phyloP scores from a whole-genome alignment of 2,329 filamentous ascomycete species.

The Chaetomiaceae sp. region DNA sequence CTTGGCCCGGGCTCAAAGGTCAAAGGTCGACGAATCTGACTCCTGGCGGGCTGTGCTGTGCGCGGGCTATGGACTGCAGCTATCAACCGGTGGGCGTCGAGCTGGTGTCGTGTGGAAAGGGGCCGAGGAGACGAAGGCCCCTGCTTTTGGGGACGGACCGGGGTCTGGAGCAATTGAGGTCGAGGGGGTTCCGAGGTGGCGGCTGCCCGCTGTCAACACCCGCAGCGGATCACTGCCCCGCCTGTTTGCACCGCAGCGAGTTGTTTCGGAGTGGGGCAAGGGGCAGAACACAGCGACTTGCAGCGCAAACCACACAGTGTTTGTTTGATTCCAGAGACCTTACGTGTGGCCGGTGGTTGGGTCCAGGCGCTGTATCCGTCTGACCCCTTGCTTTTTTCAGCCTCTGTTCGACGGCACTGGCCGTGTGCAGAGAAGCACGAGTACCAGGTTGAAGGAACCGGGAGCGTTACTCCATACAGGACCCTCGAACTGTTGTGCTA shows the following conservation, averaged over 20 bases:
- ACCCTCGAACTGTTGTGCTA: too few species aligned
- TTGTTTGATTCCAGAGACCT: too few species aligned
- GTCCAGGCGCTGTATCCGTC: too few species aligned
- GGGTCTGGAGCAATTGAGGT: slow-evolving; percentile 15
- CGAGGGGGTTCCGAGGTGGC: slow-evolving; percentile 9
- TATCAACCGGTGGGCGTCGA: slow-evolving; percentile 7
- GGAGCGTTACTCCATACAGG: too few species aligned
- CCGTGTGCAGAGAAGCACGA: too few species aligned
- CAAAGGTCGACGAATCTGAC: too few species aligned
- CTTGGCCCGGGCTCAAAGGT: slow-evolving; percentile 20
- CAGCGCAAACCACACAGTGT: too few species aligned
- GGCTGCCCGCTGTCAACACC: background rate
- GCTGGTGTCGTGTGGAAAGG: slow-evolving; percentile 18
- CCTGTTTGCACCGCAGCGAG: slow-evolving; percentile 1
- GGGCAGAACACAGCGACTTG: background rate
- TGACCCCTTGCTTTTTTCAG: too few species aligned
- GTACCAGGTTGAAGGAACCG: too few species aligned
- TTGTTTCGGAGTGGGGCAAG: slow-evolving; percentile 3
- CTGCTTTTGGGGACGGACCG: slow-evolving; percentile 18
- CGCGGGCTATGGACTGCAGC: slow-evolving; percentile 1
- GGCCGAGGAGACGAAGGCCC: slow-evolving; percentile 13
- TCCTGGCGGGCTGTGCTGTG: slow-evolving; percentile 1
- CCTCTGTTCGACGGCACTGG: too few species aligned
- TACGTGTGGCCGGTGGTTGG: too few species aligned
- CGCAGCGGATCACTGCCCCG: slow-evolving; percentile 9